Evolutionary conservation across 495 filamentous ascomycete genomes (phyloP).

Genomic region (Xylaria castorea): DNA sequence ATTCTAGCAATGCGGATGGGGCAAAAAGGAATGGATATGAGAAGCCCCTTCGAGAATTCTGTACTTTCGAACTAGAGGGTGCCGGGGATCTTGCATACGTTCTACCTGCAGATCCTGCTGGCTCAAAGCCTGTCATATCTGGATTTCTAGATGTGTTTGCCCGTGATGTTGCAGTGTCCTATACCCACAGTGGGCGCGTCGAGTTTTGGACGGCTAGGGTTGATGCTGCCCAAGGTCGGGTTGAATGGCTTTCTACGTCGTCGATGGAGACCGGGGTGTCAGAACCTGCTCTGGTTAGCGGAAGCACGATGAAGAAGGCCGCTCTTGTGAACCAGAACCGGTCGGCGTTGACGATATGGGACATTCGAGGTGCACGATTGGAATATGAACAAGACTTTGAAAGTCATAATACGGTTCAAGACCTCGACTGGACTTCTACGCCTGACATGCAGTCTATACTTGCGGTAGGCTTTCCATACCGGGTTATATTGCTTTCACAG

Average conservation of each 20-base stretch:
- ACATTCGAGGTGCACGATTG: conserved; percentile 78
- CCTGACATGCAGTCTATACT: conserved; percentile 91
- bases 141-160: conserved; percentile 89
- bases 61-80: conserved; percentile 72
- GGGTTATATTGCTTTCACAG: conserved; percentile 84
- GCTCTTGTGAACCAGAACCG: conserved; percentile 77
- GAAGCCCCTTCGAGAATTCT: conserved; percentile 66
- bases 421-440: conserved; percentile 94
- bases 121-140: conserved; percentile 71
- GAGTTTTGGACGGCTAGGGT: conserved; percentile 88
- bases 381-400: conserved; percentile 82
- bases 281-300: conserved; percentile 79
- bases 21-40: conserved; percentile 43
- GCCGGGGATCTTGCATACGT: conserved; percentile 82
- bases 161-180: conserved; percentile 86
- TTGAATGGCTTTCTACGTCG: conserved; percentile 86
- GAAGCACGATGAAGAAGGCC: conserved; percentile 85
- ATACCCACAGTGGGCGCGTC: conserved; percentile 76
- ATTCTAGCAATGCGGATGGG: conserved; percentile 37
- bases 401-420: conserved; percentile 75
- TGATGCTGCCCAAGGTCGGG: conserved; percentile 56
- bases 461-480: conserved; percentile 87
- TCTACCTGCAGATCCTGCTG: conserved; percentile 88
- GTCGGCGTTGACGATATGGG: conserved; percentile 91
- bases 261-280: conserved; percentile 80